Evolutionary conservation across 2,329 filamentous ascomycete genomes (phyloP).

Genomic region (Colletotrichum limetticola): DNA sequence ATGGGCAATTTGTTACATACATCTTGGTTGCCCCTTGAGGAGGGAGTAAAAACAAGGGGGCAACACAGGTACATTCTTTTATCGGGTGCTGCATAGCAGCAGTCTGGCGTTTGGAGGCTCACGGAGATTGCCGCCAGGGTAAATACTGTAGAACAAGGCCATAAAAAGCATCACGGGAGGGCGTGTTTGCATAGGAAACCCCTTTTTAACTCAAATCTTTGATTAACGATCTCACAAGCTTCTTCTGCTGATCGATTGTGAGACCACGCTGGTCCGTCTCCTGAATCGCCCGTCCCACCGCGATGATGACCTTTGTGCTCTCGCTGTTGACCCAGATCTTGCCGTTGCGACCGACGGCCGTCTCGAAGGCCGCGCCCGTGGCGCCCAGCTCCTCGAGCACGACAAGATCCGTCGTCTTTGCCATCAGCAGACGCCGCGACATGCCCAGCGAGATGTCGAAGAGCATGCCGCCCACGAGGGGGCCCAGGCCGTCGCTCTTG

Average conservation of each 20-base stretch:
- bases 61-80: constrained; percentile 13
- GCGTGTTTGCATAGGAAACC: constrained; percentile 4
- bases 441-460: constrained; percentile 84
- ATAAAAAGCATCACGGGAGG: constrained; percentile 31
- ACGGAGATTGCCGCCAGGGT: constrained; percentile 9
- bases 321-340: constrained; percentile 91
- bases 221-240: constrained; percentile 73
- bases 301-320: constrained; percentile 76
- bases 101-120: constrained; percentile 26
- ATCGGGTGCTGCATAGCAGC: constrained; percentile 1
- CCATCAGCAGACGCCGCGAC: constrained; percentile 80
- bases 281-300: constrained; percentile 81
- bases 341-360: constrained; percentile 92
- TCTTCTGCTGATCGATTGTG: constrained; percentile 74
- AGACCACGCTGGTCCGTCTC: constrained; percentile 79
- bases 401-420: constrained; percentile 70
- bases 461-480: constrained; percentile 85
- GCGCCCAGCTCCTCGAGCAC: constrained; percentile 82
- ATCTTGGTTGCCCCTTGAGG: not conserved
- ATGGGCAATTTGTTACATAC: constrained; percentile 9
- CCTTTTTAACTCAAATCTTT: constrained; percentile 62
- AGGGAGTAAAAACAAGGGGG: not conserved
- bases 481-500: constrained; percentile 88
- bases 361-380: constrained; percentile 88
- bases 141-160: constrained; percentile 29